These are phyloP conservation scores for Metschnikowia anglica DNA, from an alignment of 805 yeast species.

Conservation along the genomic window DNA sequence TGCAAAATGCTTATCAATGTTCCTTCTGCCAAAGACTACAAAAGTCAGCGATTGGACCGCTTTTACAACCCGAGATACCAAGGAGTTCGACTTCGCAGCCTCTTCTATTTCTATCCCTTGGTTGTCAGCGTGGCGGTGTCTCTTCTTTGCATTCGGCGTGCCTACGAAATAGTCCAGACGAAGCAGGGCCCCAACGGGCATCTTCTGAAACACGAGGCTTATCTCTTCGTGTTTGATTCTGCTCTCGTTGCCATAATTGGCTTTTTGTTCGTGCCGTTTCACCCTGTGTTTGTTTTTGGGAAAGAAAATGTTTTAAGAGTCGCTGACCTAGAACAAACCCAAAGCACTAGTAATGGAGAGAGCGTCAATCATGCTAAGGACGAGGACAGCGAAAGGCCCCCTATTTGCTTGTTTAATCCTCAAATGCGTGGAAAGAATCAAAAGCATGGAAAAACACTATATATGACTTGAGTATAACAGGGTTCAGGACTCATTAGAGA, in stretches of 20 bases:
- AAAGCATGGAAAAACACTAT: too few relatives aligned
- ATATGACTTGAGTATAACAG: too few relatives aligned
- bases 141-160: constrained; percentile 31
- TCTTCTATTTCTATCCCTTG: constrained; percentile 34
- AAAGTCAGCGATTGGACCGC: constrained; percentile 25
- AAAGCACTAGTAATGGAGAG: background rate
- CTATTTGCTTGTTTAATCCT: background rate
- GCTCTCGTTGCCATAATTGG: constrained; percentile 36
- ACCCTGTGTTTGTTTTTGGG: constrained; percentile 40
- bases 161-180: constrained; percentile 41
- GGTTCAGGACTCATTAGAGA: too few relatives aligned
- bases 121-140: constrained; percentile 33
- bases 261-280: constrained; percentile 36
- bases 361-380: background rate
- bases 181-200: constrained; percentile 39
- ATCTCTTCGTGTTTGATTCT: constrained; percentile 39
- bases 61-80: constrained; percentile 31
- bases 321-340: constrained; percentile 7
- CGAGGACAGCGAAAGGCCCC: background rate
- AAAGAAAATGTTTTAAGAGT: constrained; percentile 19
- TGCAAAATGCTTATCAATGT: constrained; percentile 30
- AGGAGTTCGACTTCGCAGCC: constrained; percentile 24
- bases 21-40: constrained; percentile 25
- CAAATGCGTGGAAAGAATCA: too few relatives aligned
- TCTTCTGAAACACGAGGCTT: constrained; percentile 36